A percentile compares a stretch with the other conserved stretches of the same genome.
Conservation (phyloP, 495 filamentous ascomycete genomes). For the Chlorociboria aeruginascens region DNA sequence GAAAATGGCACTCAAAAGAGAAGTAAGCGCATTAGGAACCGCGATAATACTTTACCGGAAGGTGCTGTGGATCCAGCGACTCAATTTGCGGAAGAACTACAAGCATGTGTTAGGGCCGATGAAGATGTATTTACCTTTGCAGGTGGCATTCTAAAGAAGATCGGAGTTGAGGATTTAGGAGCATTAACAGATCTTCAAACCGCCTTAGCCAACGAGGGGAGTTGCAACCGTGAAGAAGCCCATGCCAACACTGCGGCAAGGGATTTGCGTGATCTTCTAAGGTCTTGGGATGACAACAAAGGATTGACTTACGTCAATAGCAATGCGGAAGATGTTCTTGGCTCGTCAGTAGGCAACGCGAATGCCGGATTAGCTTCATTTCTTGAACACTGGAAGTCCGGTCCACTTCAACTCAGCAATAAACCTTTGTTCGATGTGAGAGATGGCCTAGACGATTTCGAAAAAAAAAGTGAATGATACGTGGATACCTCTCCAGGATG, state of each 20-base stretch:
- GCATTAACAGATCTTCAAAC: constrained; percentile 29
- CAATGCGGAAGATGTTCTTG: constrained; percentile 31
- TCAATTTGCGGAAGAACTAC: constrained; percentile 59
- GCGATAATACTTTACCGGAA: constrained; percentile 55
- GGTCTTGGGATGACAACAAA: constrained; percentile 48
- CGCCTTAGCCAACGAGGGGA: constrained; percentile 14
- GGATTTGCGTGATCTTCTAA: constrained; percentile 43
- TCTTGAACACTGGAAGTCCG: constrained; percentile 62
- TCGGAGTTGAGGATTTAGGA: constrained; percentile 45
- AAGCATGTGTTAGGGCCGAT: constrained; percentile 57
- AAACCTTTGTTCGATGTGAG: constrained; percentile 42
- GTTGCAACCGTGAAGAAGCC: constrained; percentile 13
- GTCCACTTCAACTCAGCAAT: constrained; percentile 36
- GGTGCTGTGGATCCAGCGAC: constrained; percentile 59
- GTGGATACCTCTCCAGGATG: constrained; percentile 49
- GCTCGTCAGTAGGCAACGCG: constrained; percentile 11
- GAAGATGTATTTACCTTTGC: constrained; percentile 62
- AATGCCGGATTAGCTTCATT: constrained; percentile 50
- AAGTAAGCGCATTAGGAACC: constrained; percentile 72
- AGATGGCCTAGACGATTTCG: constrained; percentile 44
- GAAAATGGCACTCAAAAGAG: constrained; percentile 55
- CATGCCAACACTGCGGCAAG: constrained; percentile 25
- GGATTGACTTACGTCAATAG: constrained; percentile 42
- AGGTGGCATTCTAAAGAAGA: constrained; percentile 50
- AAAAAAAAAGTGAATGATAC: constrained; percentile 37